Conservation (phyloP, 495 filamentous ascomycete species). For the Xylaria nigripes region DNA sequence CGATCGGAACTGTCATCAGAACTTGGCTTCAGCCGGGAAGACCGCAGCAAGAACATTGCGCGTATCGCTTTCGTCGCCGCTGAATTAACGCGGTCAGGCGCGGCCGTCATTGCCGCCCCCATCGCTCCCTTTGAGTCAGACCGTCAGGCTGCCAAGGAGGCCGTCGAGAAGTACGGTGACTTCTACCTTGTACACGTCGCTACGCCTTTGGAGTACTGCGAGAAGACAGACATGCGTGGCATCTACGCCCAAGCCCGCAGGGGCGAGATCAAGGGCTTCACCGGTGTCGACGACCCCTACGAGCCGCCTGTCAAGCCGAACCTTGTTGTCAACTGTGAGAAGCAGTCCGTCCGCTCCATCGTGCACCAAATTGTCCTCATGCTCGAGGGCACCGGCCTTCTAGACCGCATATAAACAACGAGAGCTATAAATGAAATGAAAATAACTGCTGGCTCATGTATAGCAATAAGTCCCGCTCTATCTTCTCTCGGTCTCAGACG, state of each 20-base stretch:
- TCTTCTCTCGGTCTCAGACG: background rate
- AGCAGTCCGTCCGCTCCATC: constrained; percentile 79
- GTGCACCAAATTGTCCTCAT: constrained; percentile 96
- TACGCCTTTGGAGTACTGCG: constrained; percentile 82
- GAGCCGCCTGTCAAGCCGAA: constrained; percentile 77
- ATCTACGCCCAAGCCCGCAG: constrained; percentile 77
- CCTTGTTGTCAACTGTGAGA: constrained; percentile 75
- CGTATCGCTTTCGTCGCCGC: constrained; percentile 95
- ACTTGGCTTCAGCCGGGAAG: constrained; percentile 87
- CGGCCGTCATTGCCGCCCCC: constrained; percentile 94
- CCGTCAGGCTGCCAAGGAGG: constrained; percentile 65
- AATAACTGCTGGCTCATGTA: constrained; percentile 3
- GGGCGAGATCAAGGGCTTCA: constrained; percentile 97
- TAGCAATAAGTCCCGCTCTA: background rate
- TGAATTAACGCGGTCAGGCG: constrained; percentile 85
- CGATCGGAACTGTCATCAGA: constrained; percentile 88
- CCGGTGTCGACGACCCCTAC: constrained; percentile 96
- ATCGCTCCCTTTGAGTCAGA: constrained; percentile 87
- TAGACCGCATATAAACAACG: constrained; percentile 47
- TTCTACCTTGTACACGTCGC: constrained; percentile 95
- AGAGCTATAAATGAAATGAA: background rate
- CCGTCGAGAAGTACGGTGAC: constrained; percentile 76
- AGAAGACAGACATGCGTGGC: constrained; percentile 90
- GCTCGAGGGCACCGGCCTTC: constrained; percentile 80
- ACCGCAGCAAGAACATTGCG: constrained; percentile 90